phyloP scores from a whole-genome alignment of 2,329 filamentous ascomycete genomes.

The Paramyrothecium roridum region DNA sequence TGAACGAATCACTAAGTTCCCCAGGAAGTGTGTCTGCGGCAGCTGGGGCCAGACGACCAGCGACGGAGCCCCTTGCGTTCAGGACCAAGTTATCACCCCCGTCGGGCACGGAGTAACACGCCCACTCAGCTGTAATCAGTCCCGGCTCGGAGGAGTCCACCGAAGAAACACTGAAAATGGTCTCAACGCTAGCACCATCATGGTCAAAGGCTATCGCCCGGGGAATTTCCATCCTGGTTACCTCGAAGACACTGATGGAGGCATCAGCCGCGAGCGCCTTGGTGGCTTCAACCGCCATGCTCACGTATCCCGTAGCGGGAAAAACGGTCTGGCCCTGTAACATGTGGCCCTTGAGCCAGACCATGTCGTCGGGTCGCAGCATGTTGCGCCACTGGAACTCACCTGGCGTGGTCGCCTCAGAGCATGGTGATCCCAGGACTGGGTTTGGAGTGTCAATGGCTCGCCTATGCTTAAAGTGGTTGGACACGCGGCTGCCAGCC shows the following conservation, averaged over 20 bases:
- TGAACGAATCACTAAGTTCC: background rate
- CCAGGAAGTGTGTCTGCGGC: conserved; percentile 6
- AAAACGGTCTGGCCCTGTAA: conserved; percentile 31
- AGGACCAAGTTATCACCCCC: background rate
- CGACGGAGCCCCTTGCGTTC: conserved; percentile 3
- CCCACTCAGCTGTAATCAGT: background rate
- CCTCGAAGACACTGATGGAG: conserved; percentile 8
- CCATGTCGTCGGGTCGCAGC: conserved; percentile 17
- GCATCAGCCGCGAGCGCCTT: conserved; percentile 1
- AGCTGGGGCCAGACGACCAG: conserved; percentile 3
- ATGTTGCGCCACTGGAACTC: conserved; percentile 19
- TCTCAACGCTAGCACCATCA: conserved; percentile 9
- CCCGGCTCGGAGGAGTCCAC: background rate
- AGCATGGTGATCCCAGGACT: background rate
- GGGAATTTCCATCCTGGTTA: conserved; percentile 1
- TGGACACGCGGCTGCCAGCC: background rate
- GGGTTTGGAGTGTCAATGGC: background rate
- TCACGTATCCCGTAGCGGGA: conserved; percentile 32
- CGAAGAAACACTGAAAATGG: conserved; percentile 4
- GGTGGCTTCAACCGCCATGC: conserved; percentile 30
- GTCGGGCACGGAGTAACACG: background rate
- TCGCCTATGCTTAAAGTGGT: background rate
- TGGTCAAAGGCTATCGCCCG: conserved; percentile 1
- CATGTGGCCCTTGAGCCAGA: conserved; percentile 37
- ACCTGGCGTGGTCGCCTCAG: background rate